Conservation (phyloP, 139 green algal genomes). For the Chlorella ohadii region DNA sequence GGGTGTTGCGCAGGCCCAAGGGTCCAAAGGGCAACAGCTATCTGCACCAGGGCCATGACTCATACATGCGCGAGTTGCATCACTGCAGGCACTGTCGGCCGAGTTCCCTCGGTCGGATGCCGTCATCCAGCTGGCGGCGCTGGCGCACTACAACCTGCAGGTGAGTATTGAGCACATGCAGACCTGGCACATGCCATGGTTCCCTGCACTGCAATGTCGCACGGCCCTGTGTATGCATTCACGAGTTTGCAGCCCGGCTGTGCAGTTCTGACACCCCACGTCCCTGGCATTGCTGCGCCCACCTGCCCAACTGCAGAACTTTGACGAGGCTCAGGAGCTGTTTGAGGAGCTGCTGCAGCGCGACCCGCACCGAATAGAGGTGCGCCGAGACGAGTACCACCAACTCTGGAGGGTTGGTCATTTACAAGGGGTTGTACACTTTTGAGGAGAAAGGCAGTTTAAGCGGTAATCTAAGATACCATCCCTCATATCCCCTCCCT, state of each 20-base stretch:
- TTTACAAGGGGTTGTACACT: no score
- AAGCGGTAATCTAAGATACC: no score
- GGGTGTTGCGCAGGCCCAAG: background rate
- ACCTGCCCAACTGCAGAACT: conserved; percentile 67
- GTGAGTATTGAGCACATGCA: background rate
- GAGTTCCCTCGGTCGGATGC: conserved; percentile 77
- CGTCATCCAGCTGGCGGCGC: conserved; percentile 75
- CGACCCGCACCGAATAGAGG: conserved; percentile 89
- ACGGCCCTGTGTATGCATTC: background rate
- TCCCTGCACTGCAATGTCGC: background rate
- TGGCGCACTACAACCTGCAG: conserved; percentile 91
- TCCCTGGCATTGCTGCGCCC: background rate
- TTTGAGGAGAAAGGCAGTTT: no score
- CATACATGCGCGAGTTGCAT: no score
- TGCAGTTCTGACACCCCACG: background rate
- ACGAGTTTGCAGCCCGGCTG: background rate
- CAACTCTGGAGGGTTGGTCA: no score
- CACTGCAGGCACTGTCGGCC: conserved; percentile 52
- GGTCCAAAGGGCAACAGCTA: background rate
- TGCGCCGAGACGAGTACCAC: no score
- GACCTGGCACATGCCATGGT: background rate
- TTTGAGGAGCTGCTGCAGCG: conserved; percentile 86
- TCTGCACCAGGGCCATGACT: no score
- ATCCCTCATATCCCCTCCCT: no score
- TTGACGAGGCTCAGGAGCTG: conserved; percentile 86